phyloP scores from a whole-genome alignment of 2,329 filamentous ascomycete genomes.

The Dothidotthia symphoricarpi region DNA sequence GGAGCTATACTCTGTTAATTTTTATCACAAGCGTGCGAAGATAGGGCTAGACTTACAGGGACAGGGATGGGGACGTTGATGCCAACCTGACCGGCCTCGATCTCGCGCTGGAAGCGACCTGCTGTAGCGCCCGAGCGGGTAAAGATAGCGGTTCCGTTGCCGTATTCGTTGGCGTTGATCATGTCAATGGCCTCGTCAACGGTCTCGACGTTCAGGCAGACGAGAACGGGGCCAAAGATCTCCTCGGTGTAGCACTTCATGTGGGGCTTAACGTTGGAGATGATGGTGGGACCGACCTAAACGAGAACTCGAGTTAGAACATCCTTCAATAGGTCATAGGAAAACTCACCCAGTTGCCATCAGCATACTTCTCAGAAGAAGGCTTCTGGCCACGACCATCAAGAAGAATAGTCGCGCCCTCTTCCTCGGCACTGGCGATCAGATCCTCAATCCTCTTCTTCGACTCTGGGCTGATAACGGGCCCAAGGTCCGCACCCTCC shows the following conservation, averaged over 20 bases:
- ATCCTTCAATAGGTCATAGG: not conserved
- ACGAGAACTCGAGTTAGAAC: conserved; percentile 14
- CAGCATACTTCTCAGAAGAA: conserved; percentile 69
- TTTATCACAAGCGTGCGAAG: not conserved
- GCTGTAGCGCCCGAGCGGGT: conserved; percentile 75
- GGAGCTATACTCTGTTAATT: conserved; percentile 40
- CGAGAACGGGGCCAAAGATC: conserved; percentile 81
- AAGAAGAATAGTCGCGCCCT: conserved; percentile 79
- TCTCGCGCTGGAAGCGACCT: conserved; percentile 73
- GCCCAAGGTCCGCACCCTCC: conserved; percentile 73
- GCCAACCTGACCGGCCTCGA: conserved; percentile 81
- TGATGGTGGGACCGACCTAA: conserved; percentile 76
- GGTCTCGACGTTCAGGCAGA: conserved; percentile 75
- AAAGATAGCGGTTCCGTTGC: conserved; percentile 84
- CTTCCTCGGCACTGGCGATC: conserved; percentile 73
- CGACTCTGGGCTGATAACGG: conserved; percentile 76
- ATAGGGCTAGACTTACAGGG: conserved; percentile 31
- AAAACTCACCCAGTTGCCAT: conserved; percentile 69
- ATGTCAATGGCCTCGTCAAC: conserved; percentile 77
- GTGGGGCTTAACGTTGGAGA: conserved; percentile 72
- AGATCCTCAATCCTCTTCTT: conserved; percentile 75
- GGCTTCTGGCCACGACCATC: conserved; percentile 75
- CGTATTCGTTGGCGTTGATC: conserved; percentile 84
- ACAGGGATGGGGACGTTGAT: conserved; percentile 81
- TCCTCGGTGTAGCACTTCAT: conserved; percentile 86